Percentiles rank a stretch among this genome's conserved stretches.
Conservation (phyloP, 257 asterid genomes). For the Nicotiana otophora region DNA sequence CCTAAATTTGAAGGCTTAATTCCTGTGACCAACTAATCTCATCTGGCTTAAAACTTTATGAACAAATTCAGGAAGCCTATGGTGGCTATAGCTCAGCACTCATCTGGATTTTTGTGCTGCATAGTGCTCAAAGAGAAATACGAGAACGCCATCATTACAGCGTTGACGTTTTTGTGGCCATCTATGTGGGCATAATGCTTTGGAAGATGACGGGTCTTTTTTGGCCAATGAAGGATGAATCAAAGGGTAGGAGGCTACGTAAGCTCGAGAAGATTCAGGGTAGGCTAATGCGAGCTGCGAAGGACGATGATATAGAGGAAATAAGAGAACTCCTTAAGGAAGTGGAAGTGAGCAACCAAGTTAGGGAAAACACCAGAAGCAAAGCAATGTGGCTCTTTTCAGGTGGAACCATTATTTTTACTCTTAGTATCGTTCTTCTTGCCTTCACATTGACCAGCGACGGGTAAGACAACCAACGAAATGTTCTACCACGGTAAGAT, state of each 20-base stretch:
- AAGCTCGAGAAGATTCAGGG: conserved; percentile 66
- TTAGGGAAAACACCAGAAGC: conserved; percentile 30
- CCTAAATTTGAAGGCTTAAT: neutral
- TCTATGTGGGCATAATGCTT: conserved; percentile 83
- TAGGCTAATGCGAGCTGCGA: conserved; percentile 68
- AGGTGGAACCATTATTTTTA: conserved; percentile 60
- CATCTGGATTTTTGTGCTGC: conserved; percentile 79
- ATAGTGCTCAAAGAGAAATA: conserved; percentile 93
- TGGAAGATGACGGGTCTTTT: conserved; percentile 77
- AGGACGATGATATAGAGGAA: conserved; percentile 70
- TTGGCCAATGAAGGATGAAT: conserved; percentile 67
- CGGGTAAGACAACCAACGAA: conserved; percentile 36
- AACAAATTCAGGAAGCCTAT: conserved; percentile 73
- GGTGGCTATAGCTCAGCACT: conserved; percentile 75
- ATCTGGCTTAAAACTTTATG: neutral
- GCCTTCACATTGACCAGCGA: conserved; percentile 66
- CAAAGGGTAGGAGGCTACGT: conserved; percentile 30
- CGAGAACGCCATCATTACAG: conserved; percentile 94
- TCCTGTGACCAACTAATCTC: neutral
- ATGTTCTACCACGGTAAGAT: neutral
- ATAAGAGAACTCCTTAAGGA: conserved; percentile 65
- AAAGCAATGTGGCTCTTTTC: conserved; percentile 66
- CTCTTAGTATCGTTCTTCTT: conserved; percentile 55
- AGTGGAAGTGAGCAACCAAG: conserved; percentile 47
- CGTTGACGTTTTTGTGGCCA: conserved; percentile 80